Evolutionary conservation across 345 rosid genomes (phyloP).

Genomic region (Toxicodendron radicans): DNA sequence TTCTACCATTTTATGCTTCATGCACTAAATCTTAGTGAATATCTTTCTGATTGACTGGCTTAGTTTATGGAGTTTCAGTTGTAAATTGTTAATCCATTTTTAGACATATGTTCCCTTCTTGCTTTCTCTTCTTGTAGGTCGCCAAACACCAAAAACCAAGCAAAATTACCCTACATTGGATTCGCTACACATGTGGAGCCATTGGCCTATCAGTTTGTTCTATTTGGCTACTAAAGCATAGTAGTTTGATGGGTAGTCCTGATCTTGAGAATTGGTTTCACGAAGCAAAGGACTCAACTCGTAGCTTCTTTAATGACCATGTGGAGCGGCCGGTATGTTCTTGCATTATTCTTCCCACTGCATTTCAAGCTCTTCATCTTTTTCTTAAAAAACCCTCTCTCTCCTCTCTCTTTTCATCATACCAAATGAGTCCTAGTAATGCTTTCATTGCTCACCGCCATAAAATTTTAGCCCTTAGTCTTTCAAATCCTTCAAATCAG

Average conservation of each 20-base stretch:
- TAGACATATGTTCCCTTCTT: constrained; percentile 1
- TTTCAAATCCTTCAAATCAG: too few species aligned
- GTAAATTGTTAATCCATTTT: background rate
- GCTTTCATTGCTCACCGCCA: too few species aligned
- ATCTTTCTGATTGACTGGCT: background rate
- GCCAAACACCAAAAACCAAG: constrained; percentile 76
- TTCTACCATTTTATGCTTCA: constrained; percentile 7
- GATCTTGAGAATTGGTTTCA: constrained; percentile 88
- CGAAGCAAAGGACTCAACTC: constrained; percentile 74
- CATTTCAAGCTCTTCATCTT: too few species aligned
- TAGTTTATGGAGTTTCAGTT: constrained; percentile 7
- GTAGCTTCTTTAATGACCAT: constrained; percentile 72
- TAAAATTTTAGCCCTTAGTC: too few species aligned
- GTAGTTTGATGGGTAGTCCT: constrained; percentile 88
- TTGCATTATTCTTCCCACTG: constrained; percentile 15
- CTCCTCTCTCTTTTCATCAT: too few species aligned
- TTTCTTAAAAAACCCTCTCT: too few species aligned
- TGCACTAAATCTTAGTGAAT: background rate
- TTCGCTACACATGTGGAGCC: constrained; percentile 76
- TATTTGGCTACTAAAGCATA: constrained; percentile 81
- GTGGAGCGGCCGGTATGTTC: constrained; percentile 90
- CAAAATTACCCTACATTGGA: constrained; percentile 69
- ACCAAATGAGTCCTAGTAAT: too few species aligned
- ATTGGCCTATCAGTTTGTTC: constrained; percentile 77
- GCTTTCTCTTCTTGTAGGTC: constrained; percentile 44